Evolutionary conservation across 192 early-diverging fungal genomes (phyloP).

Genomic region (Cetraspora pellucida): DNA sequence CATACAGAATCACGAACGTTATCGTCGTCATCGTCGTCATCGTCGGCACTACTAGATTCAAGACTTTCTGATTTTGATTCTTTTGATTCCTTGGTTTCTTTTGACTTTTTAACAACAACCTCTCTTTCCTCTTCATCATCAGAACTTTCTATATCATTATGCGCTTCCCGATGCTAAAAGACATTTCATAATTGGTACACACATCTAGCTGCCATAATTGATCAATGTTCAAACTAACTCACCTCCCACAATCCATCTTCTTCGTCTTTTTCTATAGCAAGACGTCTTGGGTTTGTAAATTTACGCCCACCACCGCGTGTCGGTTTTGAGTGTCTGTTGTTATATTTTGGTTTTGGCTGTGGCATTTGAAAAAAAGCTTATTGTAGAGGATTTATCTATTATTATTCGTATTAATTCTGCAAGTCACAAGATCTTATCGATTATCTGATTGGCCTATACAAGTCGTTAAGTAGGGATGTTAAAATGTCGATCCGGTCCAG

Average conservation of each 20-base stretch:
- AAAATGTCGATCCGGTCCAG: no score
- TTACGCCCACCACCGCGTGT: slow-evolving; percentile 23
- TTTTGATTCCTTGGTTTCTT: slow-evolving; percentile 1
- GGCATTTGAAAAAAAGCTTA: no score
- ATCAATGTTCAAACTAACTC: background rate
- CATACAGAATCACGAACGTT: no score
- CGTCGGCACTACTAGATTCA: background rate
- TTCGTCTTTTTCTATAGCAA: slow-evolving; percentile 2
- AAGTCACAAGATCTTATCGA: no score
- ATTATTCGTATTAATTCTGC: no score
- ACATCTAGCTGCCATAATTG: background rate
- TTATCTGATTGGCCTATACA: no score
- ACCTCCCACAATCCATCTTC: slow-evolving; percentile 23
- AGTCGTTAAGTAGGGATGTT: no score
- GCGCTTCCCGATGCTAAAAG: background rate
- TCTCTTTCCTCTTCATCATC: slow-evolving; percentile 13
- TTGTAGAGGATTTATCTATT: no score
- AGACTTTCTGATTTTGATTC: background rate
- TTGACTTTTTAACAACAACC: background rate
- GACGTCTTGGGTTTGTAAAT: slow-evolving; percentile 9
- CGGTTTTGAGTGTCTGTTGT: background rate
- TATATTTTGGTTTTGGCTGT: background rate
- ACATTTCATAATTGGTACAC: background rate
- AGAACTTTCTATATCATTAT: slow-evolving; percentile 13
- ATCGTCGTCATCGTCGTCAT: background rate